Percentiles rank a stretch among this genome's conserved stretches.
Conservation (phyloP, 2,329 filamentous ascomycete genomes). For the Canariomyces notabilis region DNA sequence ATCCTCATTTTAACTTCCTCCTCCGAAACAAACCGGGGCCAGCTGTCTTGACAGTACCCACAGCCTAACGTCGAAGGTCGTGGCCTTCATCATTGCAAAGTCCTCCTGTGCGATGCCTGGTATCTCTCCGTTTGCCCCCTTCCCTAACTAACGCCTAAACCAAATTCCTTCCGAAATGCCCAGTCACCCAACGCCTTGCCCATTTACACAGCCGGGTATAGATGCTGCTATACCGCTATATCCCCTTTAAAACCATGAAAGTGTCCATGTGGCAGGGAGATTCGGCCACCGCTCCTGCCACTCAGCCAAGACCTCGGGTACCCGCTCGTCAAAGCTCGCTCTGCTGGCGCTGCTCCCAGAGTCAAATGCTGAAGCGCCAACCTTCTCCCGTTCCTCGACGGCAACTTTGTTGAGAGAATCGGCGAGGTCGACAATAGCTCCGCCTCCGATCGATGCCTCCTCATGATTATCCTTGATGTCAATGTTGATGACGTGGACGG, state of each 20-base stretch:
- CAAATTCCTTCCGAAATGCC: neutral
- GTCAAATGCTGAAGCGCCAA: constrained; percentile 64
- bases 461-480: constrained; percentile 99
- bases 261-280: constrained; percentile 85
- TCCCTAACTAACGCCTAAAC: constrained; percentile 4
- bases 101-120: constrained; percentile 9
- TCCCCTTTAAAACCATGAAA: constrained; percentile 75
- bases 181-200: constrained; percentile 13
- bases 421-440: constrained; percentile 87
- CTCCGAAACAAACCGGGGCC: constrained; percentile 2
- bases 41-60: constrained; percentile 1
- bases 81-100: neutral
- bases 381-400: constrained; percentile 64
- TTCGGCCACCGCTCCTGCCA: constrained; percentile 97
- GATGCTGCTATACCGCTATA: neutral
- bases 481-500: constrained; percentile 96
- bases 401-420: constrained; percentile 78
- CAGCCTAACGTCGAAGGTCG: neutral
- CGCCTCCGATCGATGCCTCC: constrained; percentile 84
- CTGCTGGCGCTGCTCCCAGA: constrained; percentile 62
- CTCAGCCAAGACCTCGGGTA: constrained; percentile 82
- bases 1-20: constrained; percentile 10
- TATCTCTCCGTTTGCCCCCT: constrained; percentile 9
- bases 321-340: constrained; percentile 81
- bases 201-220: too few species aligned